Conservation (phyloP, 2,329 filamentous ascomycete species). For the Monilinia laxa region DNA sequence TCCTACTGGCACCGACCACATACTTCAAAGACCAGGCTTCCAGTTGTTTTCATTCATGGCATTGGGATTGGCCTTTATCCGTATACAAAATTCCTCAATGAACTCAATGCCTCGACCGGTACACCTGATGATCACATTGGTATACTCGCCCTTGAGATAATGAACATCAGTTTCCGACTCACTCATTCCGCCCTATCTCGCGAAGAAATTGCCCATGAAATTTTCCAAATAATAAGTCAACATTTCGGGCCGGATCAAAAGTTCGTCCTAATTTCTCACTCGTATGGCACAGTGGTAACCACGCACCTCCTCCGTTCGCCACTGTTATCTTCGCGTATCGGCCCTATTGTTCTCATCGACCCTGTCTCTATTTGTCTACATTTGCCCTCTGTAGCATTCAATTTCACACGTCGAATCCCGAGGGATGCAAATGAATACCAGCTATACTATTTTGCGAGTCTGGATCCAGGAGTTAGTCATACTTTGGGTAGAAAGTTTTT, state of each 20-base stretch:
- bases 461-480: slow-evolving; percentile 58
- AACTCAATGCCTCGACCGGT: slow-evolving; percentile 47
- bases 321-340: slow-evolving; percentile 46
- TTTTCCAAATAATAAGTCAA: slow-evolving; percentile 51
- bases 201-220: slow-evolving; percentile 52
- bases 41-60: slow-evolving; percentile 62
- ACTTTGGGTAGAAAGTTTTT: slow-evolving; percentile 59
- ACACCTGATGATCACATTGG: slow-evolving; percentile 51
- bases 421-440: slow-evolving; percentile 56
- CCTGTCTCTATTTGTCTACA: slow-evolving; percentile 61
- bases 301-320: slow-evolving; percentile 54
- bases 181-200: slow-evolving; percentile 50
- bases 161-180: slow-evolving; percentile 58
- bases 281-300: slow-evolving; percentile 54
- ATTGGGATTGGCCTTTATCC: slow-evolving; percentile 61
- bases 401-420: slow-evolving; percentile 52
- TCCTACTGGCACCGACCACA: slow-evolving; percentile 63
- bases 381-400: slow-evolving; percentile 62
- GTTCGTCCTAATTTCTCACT: slow-evolving; percentile 55
- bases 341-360: slow-evolving; percentile 55
- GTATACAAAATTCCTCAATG: slow-evolving; percentile 54
- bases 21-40: slow-evolving; percentile 55
- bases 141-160: slow-evolving; percentile 58
- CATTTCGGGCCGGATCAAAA: slow-evolving; percentile 49
- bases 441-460: slow-evolving; percentile 59